These are phyloP conservation scores for Lipomyces chichibuensis DNA, from an alignment of 805 yeast species.

Conservation along the genomic window DNA sequence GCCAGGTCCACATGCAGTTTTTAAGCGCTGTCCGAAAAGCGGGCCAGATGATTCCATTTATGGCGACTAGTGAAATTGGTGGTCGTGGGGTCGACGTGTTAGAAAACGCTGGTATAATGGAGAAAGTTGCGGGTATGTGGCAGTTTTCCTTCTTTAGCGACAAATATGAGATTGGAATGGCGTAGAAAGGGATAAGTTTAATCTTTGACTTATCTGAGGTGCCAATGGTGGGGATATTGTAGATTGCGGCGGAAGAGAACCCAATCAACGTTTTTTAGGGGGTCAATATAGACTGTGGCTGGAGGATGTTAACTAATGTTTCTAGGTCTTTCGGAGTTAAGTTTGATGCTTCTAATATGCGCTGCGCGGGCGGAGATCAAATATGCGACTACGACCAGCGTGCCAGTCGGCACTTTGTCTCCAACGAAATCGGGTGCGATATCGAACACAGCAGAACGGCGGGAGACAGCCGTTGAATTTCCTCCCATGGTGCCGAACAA, in stretches of 20 bases:
- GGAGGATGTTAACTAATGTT: not conserved
- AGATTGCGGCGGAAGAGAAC: not conserved
- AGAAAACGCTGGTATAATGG: slow-evolving; percentile 16
- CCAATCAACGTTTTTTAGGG: no score
- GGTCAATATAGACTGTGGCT: not conserved
- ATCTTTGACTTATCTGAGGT: not conserved
- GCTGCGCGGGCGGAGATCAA: slow-evolving; percentile 73
- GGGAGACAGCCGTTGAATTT: not conserved
- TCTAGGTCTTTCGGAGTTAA: slow-evolving; percentile 65
- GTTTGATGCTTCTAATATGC: slow-evolving; percentile 68
- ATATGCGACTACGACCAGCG: slow-evolving; percentile 37
- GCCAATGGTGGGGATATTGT: not conserved
- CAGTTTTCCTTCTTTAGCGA: not conserved
- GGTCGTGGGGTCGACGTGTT: slow-evolving; percentile 10
- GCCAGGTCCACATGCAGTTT: slow-evolving; percentile 17
- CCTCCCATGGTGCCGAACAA: not conserved
- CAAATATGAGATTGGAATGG: not conserved
- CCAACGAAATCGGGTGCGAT: not conserved
- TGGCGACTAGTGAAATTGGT: slow-evolving; percentile 1
- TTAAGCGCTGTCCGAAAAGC: slow-evolving; percentile 10
- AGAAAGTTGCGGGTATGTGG: slow-evolving; percentile 18
- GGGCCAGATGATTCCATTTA: slow-evolving; percentile 5
- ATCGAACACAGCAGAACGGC: not conserved
- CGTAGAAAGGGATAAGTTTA: no score
- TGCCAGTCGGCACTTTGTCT: not conserved